Conservation (phyloP, 176 grass and related monocot genomes). For the Cenchrus americanus region DNA sequence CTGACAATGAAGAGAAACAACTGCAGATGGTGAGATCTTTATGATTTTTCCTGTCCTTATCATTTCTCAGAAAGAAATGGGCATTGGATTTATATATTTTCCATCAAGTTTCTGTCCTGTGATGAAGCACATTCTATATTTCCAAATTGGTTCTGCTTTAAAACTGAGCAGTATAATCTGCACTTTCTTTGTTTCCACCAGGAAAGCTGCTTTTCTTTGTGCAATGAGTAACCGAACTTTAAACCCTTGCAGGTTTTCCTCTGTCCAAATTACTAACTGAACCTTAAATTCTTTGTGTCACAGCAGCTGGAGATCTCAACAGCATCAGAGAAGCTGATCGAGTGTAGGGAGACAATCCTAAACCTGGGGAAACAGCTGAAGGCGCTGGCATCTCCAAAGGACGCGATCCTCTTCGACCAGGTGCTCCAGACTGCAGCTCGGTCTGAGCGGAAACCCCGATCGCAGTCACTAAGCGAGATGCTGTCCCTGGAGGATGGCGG, state of each 20-base stretch:
- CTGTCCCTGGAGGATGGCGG: constrained; percentile 46
- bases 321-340: constrained; percentile 78
- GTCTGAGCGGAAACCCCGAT: constrained; percentile 33
- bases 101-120: background rate
- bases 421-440: constrained; percentile 36
- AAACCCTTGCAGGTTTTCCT: background rate
- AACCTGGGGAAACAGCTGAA: constrained; percentile 88
- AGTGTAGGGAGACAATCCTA: constrained; percentile 86
- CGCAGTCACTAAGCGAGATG: constrained; percentile 55
- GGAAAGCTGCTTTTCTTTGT: background rate
- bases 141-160: background rate
- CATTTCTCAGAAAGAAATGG: background rate
- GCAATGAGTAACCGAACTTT: background rate
- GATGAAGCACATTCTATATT: background rate
- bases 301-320: constrained; percentile 67
- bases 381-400: constrained; percentile 73
- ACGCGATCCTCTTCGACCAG: constrained; percentile 54
- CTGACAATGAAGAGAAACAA: constrained; percentile 58
- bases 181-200: background rate
- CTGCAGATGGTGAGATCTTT: constrained; percentile 57
- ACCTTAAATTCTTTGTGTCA: background rate
- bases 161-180: background rate
- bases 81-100: constrained; percentile 18
- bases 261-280: background rate
- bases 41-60: constrained; percentile 1